These are phyloP conservation scores for Tricholoma sp. DNA, from an alignment of 768 basidiomycete genomes.

Conservation along the genomic window DNA sequence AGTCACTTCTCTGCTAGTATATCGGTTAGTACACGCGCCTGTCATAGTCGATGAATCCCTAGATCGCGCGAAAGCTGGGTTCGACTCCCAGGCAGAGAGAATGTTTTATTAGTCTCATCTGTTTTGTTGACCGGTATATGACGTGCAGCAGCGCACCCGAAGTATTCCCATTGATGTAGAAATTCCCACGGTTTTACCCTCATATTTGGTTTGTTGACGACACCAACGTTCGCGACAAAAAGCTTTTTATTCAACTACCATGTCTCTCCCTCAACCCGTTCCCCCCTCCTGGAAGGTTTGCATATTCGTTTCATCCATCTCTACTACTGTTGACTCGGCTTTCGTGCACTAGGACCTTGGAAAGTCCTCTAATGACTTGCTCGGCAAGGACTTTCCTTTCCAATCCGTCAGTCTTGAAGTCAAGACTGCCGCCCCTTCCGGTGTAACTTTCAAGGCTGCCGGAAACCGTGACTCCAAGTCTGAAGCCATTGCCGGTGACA, in stretches of 20 bases:
- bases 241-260: conserved; percentile 29
- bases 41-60: too few relatives aligned
- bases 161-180: conserved; percentile 10
- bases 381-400: conserved; percentile 91
- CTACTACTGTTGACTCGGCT: conserved; percentile 3
- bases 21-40: too few relatives aligned
- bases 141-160: conserved; percentile 1
- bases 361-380: conserved; percentile 94
- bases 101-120: too few relatives aligned
- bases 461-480: conserved; percentile 75
- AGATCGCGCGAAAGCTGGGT: too few relatives aligned
- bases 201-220: conserved; percentile 11
- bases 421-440: conserved; percentile 85
- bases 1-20: too few relatives aligned
- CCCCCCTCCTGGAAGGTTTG: conserved; percentile 94
- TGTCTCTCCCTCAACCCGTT: conserved; percentile 94
- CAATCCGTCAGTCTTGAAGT: conserved; percentile 68
- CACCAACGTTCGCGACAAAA: conserved; percentile 7
- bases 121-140: too few relatives aligned
- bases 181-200: conserved; percentile 17
- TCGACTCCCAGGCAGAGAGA: too few relatives aligned
- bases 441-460: conserved; percentile 90
- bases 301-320: conserved; percentile 3
- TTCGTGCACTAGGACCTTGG: conserved; percentile 73
- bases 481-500: conserved; percentile 76